phyloP scores from a whole-genome alignment of 208 protist species.

The Lotmaria passim region DNA sequence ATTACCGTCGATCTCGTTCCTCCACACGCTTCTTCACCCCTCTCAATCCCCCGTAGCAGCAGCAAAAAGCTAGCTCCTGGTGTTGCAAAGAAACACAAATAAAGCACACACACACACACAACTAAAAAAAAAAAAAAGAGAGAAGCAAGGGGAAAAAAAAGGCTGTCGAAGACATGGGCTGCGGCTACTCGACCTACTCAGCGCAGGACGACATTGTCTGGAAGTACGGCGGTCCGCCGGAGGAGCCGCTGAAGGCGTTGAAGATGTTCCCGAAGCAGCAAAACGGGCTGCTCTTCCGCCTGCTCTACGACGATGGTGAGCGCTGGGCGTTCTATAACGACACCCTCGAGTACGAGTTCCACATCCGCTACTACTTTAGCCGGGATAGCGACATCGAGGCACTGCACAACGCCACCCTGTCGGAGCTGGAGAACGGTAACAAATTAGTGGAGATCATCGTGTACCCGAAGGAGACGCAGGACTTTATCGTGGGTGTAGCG shows the following conservation, averaged over 20 bases:
- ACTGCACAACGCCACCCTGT: conserved; percentile 60
- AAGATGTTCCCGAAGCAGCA: conserved; percentile 73
- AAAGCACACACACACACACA: too few species aligned
- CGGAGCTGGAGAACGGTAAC: conserved; percentile 62
- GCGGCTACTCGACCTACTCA: conserved; percentile 69
- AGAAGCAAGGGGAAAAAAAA: neutral
- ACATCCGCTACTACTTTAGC: conserved; percentile 70
- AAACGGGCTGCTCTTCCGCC: conserved; percentile 73
- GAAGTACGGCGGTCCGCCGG: conserved; percentile 61
- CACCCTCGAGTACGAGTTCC: conserved; percentile 78
- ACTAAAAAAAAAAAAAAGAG: neutral
- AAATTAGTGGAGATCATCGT: conserved; percentile 70
- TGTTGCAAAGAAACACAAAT: neutral
- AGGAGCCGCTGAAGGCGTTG: conserved; percentile 60
- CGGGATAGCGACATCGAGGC: conserved; percentile 61
- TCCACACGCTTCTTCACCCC: too few species aligned
- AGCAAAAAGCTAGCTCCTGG: too few species aligned
- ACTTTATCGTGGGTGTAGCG: conserved; percentile 73
- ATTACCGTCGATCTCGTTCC: too few species aligned
- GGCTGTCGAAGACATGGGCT: conserved; percentile 50
- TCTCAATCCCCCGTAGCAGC: too few species aligned
- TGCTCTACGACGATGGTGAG: conserved; percentile 61
- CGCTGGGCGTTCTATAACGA: conserved; percentile 83
- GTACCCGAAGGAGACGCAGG: conserved; percentile 72
- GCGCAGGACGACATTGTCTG: conserved; percentile 73